Conservation (phyloP, 352 stramenopile genomes). For the Pythium dissotocum region DNA sequence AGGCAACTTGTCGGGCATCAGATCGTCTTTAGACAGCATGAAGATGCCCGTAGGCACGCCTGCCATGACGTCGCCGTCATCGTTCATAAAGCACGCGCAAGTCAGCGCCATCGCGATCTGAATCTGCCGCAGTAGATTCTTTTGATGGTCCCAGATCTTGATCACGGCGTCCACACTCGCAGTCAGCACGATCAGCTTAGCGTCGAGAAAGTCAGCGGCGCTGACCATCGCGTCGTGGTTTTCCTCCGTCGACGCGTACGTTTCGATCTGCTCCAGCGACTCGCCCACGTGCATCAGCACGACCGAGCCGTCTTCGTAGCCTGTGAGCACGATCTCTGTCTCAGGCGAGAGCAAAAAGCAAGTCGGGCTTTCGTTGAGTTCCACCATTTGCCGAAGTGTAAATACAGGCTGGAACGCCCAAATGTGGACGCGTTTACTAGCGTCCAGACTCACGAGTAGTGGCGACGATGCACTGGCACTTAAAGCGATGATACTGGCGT, state of each 20-base stretch:
- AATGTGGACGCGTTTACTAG: conserved; percentile 39
- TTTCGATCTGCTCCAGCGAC: conserved; percentile 34
- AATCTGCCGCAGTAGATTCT: conserved; percentile 55
- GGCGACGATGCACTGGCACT: conserved; percentile 43
- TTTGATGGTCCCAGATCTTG: conserved; percentile 73
- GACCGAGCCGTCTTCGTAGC: conserved; percentile 65
- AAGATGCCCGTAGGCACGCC: conserved; percentile 56
- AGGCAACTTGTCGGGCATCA: conserved; percentile 55
- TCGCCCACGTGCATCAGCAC: conserved; percentile 50
- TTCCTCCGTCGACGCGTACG: conserved; percentile 41
- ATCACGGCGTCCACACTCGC: conserved; percentile 70
- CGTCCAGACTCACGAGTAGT: conserved; percentile 59
- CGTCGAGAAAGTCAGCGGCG: conserved; percentile 63
- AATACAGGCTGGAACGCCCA: conserved; percentile 67
- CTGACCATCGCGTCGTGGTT: conserved; percentile 63
- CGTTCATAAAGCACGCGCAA: conserved; percentile 71
- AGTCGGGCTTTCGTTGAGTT: conserved; percentile 46
- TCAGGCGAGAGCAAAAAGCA: conserved; percentile 52
- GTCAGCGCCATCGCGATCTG: conserved; percentile 60
- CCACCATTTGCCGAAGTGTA: conserved; percentile 48
- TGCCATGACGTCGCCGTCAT: conserved; percentile 54
- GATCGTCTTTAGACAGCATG: conserved; percentile 53
- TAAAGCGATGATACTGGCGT: conserved; percentile 46
- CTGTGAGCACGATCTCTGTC: conserved; percentile 58
- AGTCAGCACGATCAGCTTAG: conserved; percentile 51